Conservation (phyloP, 345 rosid genomes). For the Lepidium aucheri region DNA sequence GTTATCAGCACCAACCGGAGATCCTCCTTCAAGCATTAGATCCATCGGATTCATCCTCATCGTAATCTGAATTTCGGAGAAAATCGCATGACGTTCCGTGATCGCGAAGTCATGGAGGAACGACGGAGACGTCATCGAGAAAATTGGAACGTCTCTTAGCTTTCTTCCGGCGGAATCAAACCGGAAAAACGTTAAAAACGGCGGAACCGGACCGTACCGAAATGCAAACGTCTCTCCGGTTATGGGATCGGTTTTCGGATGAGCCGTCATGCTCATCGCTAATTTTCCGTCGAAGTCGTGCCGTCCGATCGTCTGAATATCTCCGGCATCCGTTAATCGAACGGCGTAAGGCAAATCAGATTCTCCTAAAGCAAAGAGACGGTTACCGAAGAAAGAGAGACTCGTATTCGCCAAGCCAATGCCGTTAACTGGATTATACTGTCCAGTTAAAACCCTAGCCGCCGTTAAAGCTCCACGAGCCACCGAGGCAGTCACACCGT, state of each 20-base stretch:
- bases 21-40: constrained; percentile 23
- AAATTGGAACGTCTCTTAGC: constrained; percentile 25
- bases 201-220: constrained; percentile 33
- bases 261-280: constrained; percentile 34
- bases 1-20: constrained; percentile 29
- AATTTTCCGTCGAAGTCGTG: constrained; percentile 26
- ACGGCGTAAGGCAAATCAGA: constrained; percentile 31
- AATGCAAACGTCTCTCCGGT: constrained; percentile 30
- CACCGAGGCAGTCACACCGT: constrained; percentile 22
- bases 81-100: constrained; percentile 22
- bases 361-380: constrained; percentile 31
- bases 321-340: constrained; percentile 6
- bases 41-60: constrained; percentile 26
- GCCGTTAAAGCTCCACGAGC: constrained; percentile 32
- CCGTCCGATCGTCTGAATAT: constrained; percentile 28
- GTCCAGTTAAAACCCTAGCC: constrained; percentile 25
- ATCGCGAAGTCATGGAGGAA: constrained; percentile 34
- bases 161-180: constrained; percentile 24
- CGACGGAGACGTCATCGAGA: constrained; percentile 29
- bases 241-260: constrained; percentile 21
- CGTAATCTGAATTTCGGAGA: constrained; percentile 22
- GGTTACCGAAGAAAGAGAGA: constrained; percentile 25
- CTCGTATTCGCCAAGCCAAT: constrained; percentile 30
- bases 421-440: constrained; percentile 25
- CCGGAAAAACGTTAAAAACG: constrained; percentile 27